Conservation (phyloP, 2,329 filamentous ascomycete species). For the Sporothrix protearum region DNA sequence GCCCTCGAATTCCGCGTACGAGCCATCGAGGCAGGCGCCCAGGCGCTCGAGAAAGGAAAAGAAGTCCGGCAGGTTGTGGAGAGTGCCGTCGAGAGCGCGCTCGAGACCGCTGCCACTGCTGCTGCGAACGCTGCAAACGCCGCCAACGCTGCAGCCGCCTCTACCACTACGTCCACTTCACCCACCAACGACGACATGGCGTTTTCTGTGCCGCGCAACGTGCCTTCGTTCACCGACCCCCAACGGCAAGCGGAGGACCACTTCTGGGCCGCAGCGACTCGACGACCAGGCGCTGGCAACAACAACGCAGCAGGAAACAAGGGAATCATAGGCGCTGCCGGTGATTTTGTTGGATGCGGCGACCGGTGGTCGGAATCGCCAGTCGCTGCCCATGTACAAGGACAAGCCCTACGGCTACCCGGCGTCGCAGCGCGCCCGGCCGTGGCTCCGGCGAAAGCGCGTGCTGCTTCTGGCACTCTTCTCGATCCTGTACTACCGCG, state of each 20-base stretch:
- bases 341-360: constrained; percentile 59
- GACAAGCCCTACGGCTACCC: constrained; percentile 87
- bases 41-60: constrained; percentile 45
- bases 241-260: constrained; percentile 63
- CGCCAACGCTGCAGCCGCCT: constrained; percentile 22
- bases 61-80: constrained; percentile 35
- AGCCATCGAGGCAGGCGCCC: constrained; percentile 48
- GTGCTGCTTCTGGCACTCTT: constrained; percentile 53
- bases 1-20: constrained; percentile 45
- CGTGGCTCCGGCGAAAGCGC: constrained; percentile 63
- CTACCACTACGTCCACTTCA: background rate
- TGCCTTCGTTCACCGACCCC: constrained; percentile 64
- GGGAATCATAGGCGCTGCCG: constrained; percentile 59
- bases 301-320: constrained; percentile 30
- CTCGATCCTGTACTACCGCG: constrained; percentile 66
- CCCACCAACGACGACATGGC: constrained; percentile 49
- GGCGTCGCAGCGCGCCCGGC: constrained; percentile 54
- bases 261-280: constrained; percentile 55
- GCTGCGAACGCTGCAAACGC: background rate
- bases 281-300: constrained; percentile 25
- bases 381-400: constrained; percentile 89
- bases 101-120: constrained; percentile 21
- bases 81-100: constrained; percentile 26
- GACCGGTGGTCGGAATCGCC: constrained; percentile 31
- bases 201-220: constrained; percentile 65